Base-by-base conservation (phyloP, 169 alveolate genomes). In the Theileria equi region DNA sequence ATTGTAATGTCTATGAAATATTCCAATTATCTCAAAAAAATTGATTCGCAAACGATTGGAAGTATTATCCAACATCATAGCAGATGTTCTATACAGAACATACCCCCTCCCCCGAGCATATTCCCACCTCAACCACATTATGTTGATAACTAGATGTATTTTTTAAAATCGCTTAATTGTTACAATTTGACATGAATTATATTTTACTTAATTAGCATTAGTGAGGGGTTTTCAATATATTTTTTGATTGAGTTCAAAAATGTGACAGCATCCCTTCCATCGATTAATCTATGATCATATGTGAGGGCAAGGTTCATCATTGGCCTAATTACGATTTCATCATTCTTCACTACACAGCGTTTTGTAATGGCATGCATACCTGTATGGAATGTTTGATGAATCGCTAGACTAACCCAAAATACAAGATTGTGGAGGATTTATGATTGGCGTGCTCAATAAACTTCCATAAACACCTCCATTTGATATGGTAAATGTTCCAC, bases 251-350 rank as follows among this genome's bases (percentile, higher is more conserved):
- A 82, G 68, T 91, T 88, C 36, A 96, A 86, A 93, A 95, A 96
- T 28, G 94, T 93, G 19, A 94, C 99, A 17, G 98, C 98, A 71
- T 96, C 99, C 76, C 97, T 90, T 45, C 99, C 99, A 85, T 96
- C 99, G 52, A 96, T 71, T 35, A 96, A 81, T 63, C 99, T 92
- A 90, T 96, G 99, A 74, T 96, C 99, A 87, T 96, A 96, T 40
- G 98, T 94, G 61, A 96, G 84, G 19, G 98, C 98, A 36, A 95
- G 78, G 90, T 89, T 85, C 95, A 95, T 95, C 63, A 94, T 90
- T n/a, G 98, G 98, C 35, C 98, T 87, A 26, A 95, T 95, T 17
- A 90, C 97, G 59, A 95, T 92, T 68, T 89, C 84, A 74, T 91
- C 95, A 58, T 91, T 94, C 48, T 90, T 89, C 16, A 91, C 97